phyloP scores from a whole-genome alignment of 805 yeast species.

The Candida coquimbonensis region DNA sequence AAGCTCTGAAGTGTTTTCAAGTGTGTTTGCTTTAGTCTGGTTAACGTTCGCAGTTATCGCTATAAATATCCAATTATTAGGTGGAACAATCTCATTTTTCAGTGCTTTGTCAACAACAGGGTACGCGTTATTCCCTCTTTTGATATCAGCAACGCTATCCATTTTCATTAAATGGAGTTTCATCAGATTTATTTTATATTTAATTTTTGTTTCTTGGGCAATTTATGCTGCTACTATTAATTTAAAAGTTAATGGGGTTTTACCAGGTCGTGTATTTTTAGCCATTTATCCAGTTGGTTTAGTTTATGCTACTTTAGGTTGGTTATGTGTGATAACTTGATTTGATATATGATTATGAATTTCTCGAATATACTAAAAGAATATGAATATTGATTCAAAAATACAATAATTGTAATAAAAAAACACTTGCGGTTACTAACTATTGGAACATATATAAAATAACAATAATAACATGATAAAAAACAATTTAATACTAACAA shows the following conservation, averaged over 20 bases:
- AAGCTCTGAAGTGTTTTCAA: slow-evolving; percentile 52
- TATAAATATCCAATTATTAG: slow-evolving; percentile 55
- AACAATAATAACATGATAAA: not conserved
- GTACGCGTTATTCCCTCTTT: slow-evolving; percentile 61
- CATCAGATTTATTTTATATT: slow-evolving; percentile 40
- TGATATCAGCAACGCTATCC: slow-evolving; percentile 44
- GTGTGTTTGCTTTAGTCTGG: slow-evolving; percentile 61
- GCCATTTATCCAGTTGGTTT: slow-evolving; percentile 64
- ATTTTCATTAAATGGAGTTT: slow-evolving; percentile 41
- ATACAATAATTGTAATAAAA: not conserved
- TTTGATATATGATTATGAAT: not conserved
- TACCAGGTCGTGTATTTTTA: slow-evolving; percentile 51
- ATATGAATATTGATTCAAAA: not conserved
- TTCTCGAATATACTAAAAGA: not conserved
- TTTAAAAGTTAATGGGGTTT: slow-evolving; percentile 54
- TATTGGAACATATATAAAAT: not conserved
- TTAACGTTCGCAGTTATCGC: slow-evolving; percentile 53
- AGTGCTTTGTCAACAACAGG: slow-evolving; percentile 67
- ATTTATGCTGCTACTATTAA: slow-evolving; percentile 56
- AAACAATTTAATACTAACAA: not conserved
- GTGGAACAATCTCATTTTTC: slow-evolving; percentile 55
- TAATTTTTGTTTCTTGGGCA: slow-evolving; percentile 51
- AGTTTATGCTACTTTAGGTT: slow-evolving; percentile 54
- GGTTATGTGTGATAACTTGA: slow-evolving; percentile 58
- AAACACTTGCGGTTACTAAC: not conserved